These are phyloP conservation scores for Boechera retrofracta DNA, from an alignment of 345 rosid species.

Conservation along the genomic window DNA sequence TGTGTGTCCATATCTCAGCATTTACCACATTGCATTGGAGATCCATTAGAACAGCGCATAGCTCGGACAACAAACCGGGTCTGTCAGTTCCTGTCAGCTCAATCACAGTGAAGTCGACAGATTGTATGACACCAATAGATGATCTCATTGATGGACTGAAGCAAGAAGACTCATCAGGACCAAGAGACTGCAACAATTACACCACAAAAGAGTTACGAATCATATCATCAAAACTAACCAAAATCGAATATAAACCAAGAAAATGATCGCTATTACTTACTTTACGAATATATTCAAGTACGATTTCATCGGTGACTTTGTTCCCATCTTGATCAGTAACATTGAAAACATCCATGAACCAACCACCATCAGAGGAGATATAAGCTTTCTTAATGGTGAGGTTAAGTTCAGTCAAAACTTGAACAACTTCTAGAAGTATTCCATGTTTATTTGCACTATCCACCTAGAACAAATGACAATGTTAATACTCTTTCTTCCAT, in stretches of 20 bases:
- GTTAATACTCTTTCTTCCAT: not conserved
- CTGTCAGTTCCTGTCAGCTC: constrained; percentile 90
- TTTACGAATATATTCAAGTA: constrained; percentile 74
- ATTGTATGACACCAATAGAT: constrained; percentile 64
- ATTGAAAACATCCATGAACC: constrained; percentile 99
- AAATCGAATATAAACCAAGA: not conserved
- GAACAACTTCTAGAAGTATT: constrained; percentile 91
- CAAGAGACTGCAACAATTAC: constrained; percentile 64
- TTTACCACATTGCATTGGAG: constrained; percentile 77
- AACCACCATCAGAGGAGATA: constrained; percentile 91
- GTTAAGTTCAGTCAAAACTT: constrained; percentile 86
- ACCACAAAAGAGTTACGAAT: constrained; percentile 22
- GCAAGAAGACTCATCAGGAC: constrained; percentile 64
- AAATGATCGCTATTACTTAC: constrained; percentile 49
- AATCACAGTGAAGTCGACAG: constrained; percentile 69
- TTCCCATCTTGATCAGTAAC: constrained; percentile 89
- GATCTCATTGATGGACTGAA: constrained; percentile 66
- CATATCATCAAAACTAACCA: not conserved
- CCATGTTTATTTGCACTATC: constrained; percentile 94
- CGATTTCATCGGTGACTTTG: constrained; percentile 70
- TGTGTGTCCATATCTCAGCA: constrained; percentile 96
- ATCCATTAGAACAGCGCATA: constrained; percentile 79
- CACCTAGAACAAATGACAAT: constrained; percentile 55
- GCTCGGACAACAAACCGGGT: constrained; percentile 86
- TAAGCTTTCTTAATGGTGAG: constrained; percentile 87